Conservation (phyloP, 768 basidiomycete species). For the Rhizopogon rudus region DNA sequence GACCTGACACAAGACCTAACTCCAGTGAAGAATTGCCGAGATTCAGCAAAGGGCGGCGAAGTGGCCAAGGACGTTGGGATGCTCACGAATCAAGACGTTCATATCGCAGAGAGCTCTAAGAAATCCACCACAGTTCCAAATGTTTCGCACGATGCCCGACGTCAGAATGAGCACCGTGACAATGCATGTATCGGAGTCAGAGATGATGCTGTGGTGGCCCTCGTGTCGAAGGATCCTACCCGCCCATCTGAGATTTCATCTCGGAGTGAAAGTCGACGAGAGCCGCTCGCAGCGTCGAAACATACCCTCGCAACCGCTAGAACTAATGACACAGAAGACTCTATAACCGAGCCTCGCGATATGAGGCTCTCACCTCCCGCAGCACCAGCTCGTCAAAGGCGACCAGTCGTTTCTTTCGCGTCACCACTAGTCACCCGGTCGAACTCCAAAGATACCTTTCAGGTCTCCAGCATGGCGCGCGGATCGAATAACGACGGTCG, state of each 20-base stretch:
- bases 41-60: not conserved
- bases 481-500: not conserved
- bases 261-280: not conserved
- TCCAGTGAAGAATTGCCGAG: slow-evolving; percentile 9
- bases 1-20: slow-evolving; percentile 38
- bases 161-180: not conserved
- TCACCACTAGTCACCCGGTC: not conserved
- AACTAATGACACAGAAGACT: not conserved
- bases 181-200: not conserved
- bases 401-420: not conserved
- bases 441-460: not conserved
- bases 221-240: not conserved
- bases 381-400: not conserved
- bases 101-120: not conserved
- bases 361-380: not conserved
- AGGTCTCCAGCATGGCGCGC: not conserved
- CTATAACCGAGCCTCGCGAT: not conserved
- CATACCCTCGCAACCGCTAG: not conserved
- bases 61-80: not conserved
- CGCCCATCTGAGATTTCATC: not conserved
- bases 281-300: not conserved
- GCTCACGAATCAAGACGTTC: not conserved
- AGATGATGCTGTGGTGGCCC: not conserved
- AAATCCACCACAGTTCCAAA: not conserved
- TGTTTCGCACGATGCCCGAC: not conserved